Evolutionary conservation across 1,284 basidiomycete species (phyloP).

Genomic region (Heterobasidion irregulare): DNA sequence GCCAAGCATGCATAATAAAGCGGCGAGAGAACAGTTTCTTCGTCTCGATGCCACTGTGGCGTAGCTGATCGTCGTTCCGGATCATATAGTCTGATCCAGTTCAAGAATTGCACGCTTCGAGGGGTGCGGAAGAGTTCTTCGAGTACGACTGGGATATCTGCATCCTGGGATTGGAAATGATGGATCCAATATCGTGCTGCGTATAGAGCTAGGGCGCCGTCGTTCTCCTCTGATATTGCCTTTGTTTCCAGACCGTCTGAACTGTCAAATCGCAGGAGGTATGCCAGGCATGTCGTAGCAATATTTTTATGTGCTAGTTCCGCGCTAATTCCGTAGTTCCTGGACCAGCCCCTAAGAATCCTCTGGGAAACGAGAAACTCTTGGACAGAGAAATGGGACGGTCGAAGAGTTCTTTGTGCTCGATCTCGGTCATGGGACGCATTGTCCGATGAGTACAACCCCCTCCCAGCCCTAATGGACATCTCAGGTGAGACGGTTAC

Average conservation of each 20-base stretch:
- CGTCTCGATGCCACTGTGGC: too few species aligned
- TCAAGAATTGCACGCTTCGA: too few species aligned
- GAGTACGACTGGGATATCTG: too few species aligned
- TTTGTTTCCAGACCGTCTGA: neutral
- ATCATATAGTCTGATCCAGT: too few species aligned
- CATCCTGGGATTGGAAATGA: neutral
- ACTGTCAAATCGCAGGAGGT: neutral
- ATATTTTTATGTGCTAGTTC: neutral
- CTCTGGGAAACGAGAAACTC: neutral
- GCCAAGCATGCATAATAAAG: neutral
- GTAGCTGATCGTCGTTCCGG: too few species aligned
- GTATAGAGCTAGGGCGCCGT: neutral
- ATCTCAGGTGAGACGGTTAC: too few species aligned
- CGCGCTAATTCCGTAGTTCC: neutral
- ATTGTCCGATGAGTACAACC: too few species aligned
- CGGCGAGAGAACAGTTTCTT: too few species aligned
- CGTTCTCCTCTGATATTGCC: too few species aligned
- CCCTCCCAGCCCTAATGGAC: too few species aligned
- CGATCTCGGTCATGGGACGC: too few species aligned
- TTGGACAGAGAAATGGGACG: neutral
- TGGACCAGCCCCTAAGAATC: neutral
- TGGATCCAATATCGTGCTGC: neutral
- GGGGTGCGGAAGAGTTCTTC: too few species aligned
- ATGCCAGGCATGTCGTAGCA: neutral
- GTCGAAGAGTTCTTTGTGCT: neutral